Evolutionary conservation across 768 basidiomycete species (phyloP), one percentile per base, ranked within the genome.

Genomic region (Rhodosporidiobolus sp.): DNA sequence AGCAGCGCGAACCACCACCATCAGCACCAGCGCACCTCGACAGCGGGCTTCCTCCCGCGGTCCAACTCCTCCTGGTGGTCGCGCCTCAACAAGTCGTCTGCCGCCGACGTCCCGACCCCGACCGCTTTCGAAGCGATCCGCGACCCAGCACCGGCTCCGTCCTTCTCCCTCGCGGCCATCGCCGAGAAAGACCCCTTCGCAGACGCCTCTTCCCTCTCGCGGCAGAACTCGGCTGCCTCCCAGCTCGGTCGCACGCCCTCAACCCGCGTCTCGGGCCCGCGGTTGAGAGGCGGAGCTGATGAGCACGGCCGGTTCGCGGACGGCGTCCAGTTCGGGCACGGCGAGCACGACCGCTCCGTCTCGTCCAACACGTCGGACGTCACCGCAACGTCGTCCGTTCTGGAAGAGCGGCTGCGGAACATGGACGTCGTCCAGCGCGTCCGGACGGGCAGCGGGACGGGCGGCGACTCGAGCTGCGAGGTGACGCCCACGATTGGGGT

Each of bases 401-500:
- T 75, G 19, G 74, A 75, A 35, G 74, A 75, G 50, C 61, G 74
- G 6, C 61, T 71, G 58, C 32, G 69, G 5, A 57, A 63, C 10
- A 75, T 75, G 74, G 74, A 75, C 55, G 74, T 75, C 50, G 67
- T 75, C 1, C 66, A 75, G 63, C 69, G 74, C 28, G 49, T 75
- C 10, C 46, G 63, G 22, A 65, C 63, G 0, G 69, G 69, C 10
- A 71, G 65, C 38, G 66, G 66, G 6, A 26, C 22, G 9, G 65
- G 53, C 17, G 65, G 54, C 20, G 53, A 48, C 11, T 63, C 64
- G 49, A 50, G 22, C 8, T 56, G n/a, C 38, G 34, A 73, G 46
- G 32, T 16, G 3, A 68, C 74, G 22, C 66, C 66, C 2, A 56
- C 52, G 20, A 10, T 74, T 3, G 57, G 55, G 1, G 11, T 14